Evolutionary conservation across 169 alveolate species (phyloP).

Genomic region (Perkinsus chesapeaki): DNA sequence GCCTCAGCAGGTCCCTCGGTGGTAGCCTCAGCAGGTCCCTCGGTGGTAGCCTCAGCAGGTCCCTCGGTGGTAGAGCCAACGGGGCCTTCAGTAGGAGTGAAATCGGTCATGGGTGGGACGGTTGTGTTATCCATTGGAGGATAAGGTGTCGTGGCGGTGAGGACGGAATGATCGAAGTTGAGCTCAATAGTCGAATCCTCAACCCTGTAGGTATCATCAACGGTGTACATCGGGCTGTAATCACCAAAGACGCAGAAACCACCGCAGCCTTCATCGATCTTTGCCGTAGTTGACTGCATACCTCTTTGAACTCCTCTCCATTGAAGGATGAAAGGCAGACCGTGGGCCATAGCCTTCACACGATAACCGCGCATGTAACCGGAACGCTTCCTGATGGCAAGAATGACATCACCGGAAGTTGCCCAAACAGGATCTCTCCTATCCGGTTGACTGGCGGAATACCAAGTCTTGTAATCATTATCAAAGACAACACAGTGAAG

Average conservation of each 20-base stretch:
- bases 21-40: no score
- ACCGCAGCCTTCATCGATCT: not conserved
- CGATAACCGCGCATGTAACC: not conserved
- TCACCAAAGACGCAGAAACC: not conserved
- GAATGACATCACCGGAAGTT: not conserved
- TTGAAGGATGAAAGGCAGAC: not conserved
- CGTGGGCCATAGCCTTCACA: not conserved
- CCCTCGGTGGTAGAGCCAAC: no score
- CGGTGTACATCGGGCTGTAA: not conserved
- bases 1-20: no score
- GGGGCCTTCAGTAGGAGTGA: not conserved
- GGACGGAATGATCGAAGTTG: not conserved
- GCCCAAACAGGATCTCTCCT: not conserved
- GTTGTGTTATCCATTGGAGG: not conserved
- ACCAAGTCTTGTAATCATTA: not conserved
- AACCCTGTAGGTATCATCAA: not conserved
- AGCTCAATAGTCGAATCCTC: not conserved
- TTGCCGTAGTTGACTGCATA: not conserved
- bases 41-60: no score
- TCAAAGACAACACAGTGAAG: not conserved
- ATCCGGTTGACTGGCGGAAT: not conserved
- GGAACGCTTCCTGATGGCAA: not conserved
- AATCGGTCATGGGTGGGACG: not conserved
- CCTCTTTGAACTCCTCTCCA: not conserved
- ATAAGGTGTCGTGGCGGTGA: not conserved